Evolutionary conservation across 495 filamentous ascomycete genomes (phyloP), one percentile per base, ranked within the genome.

Genomic region (Penicillium antarcticum): DNA sequence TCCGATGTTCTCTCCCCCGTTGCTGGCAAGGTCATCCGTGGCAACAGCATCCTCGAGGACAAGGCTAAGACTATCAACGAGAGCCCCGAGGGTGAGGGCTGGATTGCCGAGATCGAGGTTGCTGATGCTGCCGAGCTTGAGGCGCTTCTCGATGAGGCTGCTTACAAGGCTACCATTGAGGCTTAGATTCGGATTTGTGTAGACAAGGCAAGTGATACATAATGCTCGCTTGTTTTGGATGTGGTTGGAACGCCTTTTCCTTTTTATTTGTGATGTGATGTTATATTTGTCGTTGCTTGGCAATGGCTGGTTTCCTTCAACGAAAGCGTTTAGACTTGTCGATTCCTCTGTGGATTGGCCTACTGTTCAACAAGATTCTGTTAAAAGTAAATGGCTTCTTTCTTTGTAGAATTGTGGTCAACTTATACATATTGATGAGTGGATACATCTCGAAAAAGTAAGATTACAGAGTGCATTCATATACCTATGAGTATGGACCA

Each of bases 1-100:
- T 92, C 89, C 53, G 94, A 98, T 68, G 95, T 98, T 73, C 85
- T 95, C 67, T 85, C 91, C 4, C 95, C 94, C 21, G 80, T 96
- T 43, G 72, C 80, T 31, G 90, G 92, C 55, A 87, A 71, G 56
- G 80, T 98, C 43, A 78, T 83, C 24, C 78, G 80, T 57, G 76
- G 82, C 40, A 98, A 98, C 73, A 52, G 60, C 2, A 46, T 78
- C 47, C 79, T 98, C 47, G 85, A 89, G 68, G 88, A 95, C 65
- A 90, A 87, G 73, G 92, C 95, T 21, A 83, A 80, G 57, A 80
- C 79, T 26, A 90, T 97, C 71, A 98, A 96, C 73, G 78, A 88
- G 69, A 83, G 84, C 44, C 85, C 92, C 32, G 87, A 91, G 75
- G 86, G 76, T 44, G 87, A 92, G 38, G 94, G 87, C 43, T 98